Evolutionary conservation across 495 filamentous ascomycete species (phyloP).

Genomic region (Aspergillus bertholletiae): DNA sequence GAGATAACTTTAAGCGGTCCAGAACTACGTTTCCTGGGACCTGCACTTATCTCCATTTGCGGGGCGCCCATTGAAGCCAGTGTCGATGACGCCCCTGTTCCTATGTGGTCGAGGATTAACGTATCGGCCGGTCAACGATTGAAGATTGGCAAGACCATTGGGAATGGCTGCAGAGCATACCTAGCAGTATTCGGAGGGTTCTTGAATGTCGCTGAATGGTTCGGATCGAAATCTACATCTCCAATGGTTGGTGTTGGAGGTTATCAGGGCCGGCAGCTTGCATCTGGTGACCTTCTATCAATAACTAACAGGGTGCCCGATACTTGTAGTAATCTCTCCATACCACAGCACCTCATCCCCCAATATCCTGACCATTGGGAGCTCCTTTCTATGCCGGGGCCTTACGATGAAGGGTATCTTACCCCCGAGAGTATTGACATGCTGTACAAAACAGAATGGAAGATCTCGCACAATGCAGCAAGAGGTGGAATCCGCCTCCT

Average conservation of each 20-base stretch:
- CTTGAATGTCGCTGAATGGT: constrained; percentile 50
- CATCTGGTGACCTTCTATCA: constrained; percentile 48
- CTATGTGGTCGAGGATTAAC: constrained; percentile 52
- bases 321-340: constrained; percentile 15
- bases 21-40: constrained; percentile 50
- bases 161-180: constrained; percentile 53
- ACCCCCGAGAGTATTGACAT: constrained; percentile 48
- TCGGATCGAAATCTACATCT: constrained; percentile 56
- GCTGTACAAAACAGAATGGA: constrained; percentile 54
- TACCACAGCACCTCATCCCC: constrained; percentile 41
- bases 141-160: constrained; percentile 50
- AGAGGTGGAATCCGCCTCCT: constrained; percentile 54
- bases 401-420: constrained; percentile 55
- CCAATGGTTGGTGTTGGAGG: constrained; percentile 56
- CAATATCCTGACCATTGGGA: constrained; percentile 43
- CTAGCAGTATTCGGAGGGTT: constrained; percentile 58
- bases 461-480: constrained; percentile 56
- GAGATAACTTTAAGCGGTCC: constrained; percentile 60
- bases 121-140: constrained; percentile 50
- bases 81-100: constrained; percentile 41
- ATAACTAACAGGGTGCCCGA: constrained; percentile 30
- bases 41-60: constrained; percentile 48
- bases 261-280: constrained; percentile 52
- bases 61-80: constrained; percentile 48
- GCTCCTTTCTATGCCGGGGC: constrained; percentile 52